These are phyloP conservation scores for Nitzschia sp. DNA, from an alignment of 108 stramenopile species.

Conservation along the genomic window DNA sequence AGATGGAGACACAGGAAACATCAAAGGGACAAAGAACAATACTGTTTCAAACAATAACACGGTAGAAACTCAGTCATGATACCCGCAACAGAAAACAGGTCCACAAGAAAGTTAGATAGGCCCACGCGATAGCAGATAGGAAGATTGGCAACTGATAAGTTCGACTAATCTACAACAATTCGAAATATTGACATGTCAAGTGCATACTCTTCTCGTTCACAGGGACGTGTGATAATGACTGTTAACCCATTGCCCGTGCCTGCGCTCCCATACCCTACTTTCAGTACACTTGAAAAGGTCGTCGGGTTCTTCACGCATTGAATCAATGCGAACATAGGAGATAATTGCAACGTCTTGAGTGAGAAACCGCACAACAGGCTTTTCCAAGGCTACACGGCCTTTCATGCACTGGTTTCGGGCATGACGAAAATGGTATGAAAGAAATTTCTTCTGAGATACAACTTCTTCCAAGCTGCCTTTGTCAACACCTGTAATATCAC, in stretches of 20 bases:
- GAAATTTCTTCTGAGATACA: background rate
- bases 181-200: too few species aligned
- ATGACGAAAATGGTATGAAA: background rate
- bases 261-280: background rate
- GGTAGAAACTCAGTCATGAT: background rate
- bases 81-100: too few species aligned
- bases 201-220: background rate
- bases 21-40: background rate
- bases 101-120: too few species aligned
- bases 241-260: background rate
- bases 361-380: background rate
- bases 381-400: background rate
- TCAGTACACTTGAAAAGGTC: background rate
- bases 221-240: slow-evolving; percentile 1
- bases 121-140: too few species aligned
- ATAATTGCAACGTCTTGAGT: background rate
- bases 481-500: background rate
- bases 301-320: background rate
- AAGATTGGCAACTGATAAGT: too few species aligned
- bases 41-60: background rate
- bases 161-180: too few species aligned
- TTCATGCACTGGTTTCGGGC: background rate
- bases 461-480: background rate
- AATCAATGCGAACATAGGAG: background rate
- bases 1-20: background rate